Base-by-base conservation (phyloP, 1,139 yeast species). In the Eremothecium cymbalariae region DNA sequence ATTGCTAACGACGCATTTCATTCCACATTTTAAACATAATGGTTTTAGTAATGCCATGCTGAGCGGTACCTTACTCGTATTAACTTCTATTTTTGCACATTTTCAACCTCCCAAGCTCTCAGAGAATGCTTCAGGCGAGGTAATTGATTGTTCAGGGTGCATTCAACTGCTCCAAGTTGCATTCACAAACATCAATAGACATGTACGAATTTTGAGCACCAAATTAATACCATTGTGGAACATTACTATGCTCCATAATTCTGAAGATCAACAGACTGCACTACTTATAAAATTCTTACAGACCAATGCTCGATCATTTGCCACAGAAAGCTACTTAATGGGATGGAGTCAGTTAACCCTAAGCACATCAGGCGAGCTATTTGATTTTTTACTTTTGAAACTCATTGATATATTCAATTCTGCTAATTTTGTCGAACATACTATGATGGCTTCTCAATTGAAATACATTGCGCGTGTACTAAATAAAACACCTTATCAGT, bases 401-500 rank as follows among this genome's bases (percentile, higher is more conserved):
- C 28, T 55, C 13, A 46, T 55, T 19, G 56, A 53, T 36, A 46
- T 50, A 8, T 54, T 53, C 35, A 53, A 51, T 20, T 51, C 59
- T 3, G 40, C 42, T 18, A 49, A 55, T 33, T 51, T 44, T 33
- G 48, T 57, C n/a, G 41, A 46, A 13, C 53, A 51, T 25, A 40
- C 45, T 22, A 49, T 53, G 53, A 50, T 53, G 52, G 47, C 49
- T 3, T 51, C 49, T 21, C 57, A 57, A 39, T 45, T 59, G 4
- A 46, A 48, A 21, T 46, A 48, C 25, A 42, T 58, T 26, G 68
- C 78, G 0, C 54, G 59, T 13, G 58, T 65, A 2, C 64, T 66
- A 39, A 53, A 62, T 1, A 53, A 72, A 19, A 70, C 82, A 2
- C 77, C 85, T 0, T 77, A 78, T 62, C 83, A 81, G 50, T 57